Base-by-base conservation (phyloP, 306 rosid genomes). In the Arachis hypogaea region DNA sequence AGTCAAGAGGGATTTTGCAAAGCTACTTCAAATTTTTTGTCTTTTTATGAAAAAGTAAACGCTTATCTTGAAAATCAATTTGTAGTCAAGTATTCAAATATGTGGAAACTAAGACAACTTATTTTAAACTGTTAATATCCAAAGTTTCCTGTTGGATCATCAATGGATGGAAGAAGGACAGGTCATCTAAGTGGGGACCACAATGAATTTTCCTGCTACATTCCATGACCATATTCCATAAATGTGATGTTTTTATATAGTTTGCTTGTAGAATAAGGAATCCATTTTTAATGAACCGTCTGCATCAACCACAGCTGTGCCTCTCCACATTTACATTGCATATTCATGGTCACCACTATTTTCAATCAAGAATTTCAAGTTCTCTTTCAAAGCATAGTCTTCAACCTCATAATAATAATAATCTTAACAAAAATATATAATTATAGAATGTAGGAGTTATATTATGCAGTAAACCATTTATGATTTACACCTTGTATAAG, bases 121-220 rank as follows among this genome's bases (percentile, higher is more conserved):
- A 68, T 22, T 22, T 22, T 22, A 22, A 22, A 22, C 28, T 70
- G 47, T 64, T 75, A 76, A 33, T 68, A 60, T 7, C 43, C 58
- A 14, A 43, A 65, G 64, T 76, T 71, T 56, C 42, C 29, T 65
- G 4, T 5, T 14, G 49, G 67, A 68, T 43, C 41, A 5, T 66
- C 42, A 72, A 72, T 76, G 80, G 7, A 69, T 7, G 36, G 36
- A 76, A 67, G 40, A 40, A 58, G 63, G 11, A 66, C 71, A 58
- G 60, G 29, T 63, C 75, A 63, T 52, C 18, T 18, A 28, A 41
- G 80, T 77, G 85, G 87, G 61, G 61, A 18, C 73, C 82, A 44
- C 1, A 45, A 43, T 50, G 43, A 62, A 77, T 62, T 63, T 72
- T 77, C 82, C 82, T n/a, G 9, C 68, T 29, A 29, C 57, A 54